These are phyloP conservation scores for Nakazawaea populi DNA, from an alignment of 805 yeast genomes.

Conservation along the genomic window DNA sequence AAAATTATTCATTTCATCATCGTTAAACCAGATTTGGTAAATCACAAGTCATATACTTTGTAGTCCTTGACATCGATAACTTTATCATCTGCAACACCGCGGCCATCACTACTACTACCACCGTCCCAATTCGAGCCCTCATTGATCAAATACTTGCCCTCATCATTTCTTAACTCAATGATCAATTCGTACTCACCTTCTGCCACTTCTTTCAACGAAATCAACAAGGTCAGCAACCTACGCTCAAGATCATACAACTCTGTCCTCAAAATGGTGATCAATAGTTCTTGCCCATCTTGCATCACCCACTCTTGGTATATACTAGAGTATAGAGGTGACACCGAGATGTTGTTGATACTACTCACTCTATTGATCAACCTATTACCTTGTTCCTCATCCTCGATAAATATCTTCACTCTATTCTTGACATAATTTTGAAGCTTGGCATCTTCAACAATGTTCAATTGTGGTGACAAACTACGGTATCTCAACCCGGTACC, in stretches of 20 bases:
- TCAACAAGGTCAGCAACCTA: background rate
- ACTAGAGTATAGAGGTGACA: background rate
- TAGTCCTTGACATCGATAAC: slow-evolving; percentile 7
- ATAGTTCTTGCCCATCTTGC: background rate
- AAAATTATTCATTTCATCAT: background rate
- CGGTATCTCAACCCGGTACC: slow-evolving; percentile 20
- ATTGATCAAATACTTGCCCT: background rate
- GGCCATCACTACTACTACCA: background rate
- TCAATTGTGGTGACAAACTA: background rate
- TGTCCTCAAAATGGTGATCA: background rate
- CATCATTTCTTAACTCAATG: background rate
- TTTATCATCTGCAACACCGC: background rate
- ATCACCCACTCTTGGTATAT: slow-evolving; percentile 4
- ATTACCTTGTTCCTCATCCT: slow-evolving; percentile 8
- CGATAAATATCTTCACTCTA: slow-evolving; percentile 4
- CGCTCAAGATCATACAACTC: background rate
- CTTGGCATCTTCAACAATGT: background rate
- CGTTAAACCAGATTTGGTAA: background rate
- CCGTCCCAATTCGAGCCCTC: background rate
- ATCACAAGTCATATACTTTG: background rate
- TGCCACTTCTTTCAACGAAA: background rate
- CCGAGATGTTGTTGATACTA: background rate
- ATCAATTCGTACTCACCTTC: background rate
- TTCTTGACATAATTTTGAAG: background rate
- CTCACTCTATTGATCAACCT: background rate